Conservation (phyloP, 75 land plant genomes). For the Adiantum capillusveneris region DNA sequence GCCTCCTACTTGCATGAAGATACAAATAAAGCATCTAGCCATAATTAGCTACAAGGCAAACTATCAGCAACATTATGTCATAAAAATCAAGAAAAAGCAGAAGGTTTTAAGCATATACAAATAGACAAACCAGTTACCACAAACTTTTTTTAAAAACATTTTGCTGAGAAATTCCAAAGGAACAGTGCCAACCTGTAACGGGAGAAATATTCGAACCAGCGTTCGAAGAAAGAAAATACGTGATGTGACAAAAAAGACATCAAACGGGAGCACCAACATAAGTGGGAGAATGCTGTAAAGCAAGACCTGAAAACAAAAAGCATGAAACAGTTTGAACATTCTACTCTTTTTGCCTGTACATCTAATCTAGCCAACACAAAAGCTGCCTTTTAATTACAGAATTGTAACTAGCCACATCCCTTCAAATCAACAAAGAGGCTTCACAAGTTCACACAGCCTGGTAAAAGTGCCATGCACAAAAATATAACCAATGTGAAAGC, state of each 20-base stretch:
- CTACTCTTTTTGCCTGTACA: background rate
- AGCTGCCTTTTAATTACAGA: background rate
- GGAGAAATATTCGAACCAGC: slow-evolving; percentile 65
- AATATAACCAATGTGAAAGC: background rate
- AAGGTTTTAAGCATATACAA: background rate
- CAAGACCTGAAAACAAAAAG: slow-evolving; percentile 49
- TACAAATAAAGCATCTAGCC: too few relatives aligned
- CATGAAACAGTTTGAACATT: background rate
- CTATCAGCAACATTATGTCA: background rate
- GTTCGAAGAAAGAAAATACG: slow-evolving; percentile 80
- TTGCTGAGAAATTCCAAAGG: background rate
- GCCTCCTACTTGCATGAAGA: too few relatives aligned
- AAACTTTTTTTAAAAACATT: background rate
- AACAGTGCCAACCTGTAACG: slow-evolving; percentile 54
- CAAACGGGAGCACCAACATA: slow-evolving; percentile 69
- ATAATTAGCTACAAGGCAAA: background rate
- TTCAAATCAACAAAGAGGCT: background rate
- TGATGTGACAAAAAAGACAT: slow-evolving; percentile 69
- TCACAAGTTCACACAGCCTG: background rate
- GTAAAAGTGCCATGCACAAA: background rate
- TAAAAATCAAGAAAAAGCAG: background rate
- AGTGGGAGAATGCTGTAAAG: slow-evolving; percentile 58
- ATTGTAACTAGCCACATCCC: background rate
- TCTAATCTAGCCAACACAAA: background rate
- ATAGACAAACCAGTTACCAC: background rate